Base-by-base conservation (phyloP, 768 basidiomycete species). In the Lanmaoa rubissima region DNA sequence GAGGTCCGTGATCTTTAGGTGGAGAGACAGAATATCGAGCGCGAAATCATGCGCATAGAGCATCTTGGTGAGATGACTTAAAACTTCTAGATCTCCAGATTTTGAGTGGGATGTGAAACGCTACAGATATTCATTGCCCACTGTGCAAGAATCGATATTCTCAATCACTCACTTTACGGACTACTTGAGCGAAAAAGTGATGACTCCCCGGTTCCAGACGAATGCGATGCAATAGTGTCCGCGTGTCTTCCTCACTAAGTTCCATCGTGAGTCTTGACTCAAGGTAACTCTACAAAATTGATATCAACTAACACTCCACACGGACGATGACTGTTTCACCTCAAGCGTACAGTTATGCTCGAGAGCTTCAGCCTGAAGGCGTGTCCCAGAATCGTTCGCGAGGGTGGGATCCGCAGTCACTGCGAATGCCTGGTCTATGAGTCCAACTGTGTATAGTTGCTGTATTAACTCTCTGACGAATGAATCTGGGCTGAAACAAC, bases 21-120 rank as follows among this genome's bases (percentile, higher is more conserved):
- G 87, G 26, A 92, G 71, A 9, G 88, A 80, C 43, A 92, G 61
- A 45, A 90, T 79, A 62, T 92, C 90, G 19, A 93, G 70, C 0
- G 82, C 80, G 24, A 71, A 69, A 58, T 86, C 83, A 51, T 83
- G 77, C 14, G 76, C 74, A 59, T 82, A 85, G 11, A 93, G 76
- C 21, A 85, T 68, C 67, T 82, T 85, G 68, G 86, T 90, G n/a
- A 89, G 72, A 61, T 83, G 81, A 50, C 90, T 83, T 41, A 92
- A 74, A 16, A 82, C 71, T 67, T 92, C 90, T 5, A 88, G 77
- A 57, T 93, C 88, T 36, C 81, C 73, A 19, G 79, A 72, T 31
- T 73, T 74, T 10, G 81, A 75, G 24, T 82, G 76, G 9, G 74
- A 69, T n/a, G 75, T 70, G 63, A 90, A 87, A 38, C 82, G 79